A percentile compares a stretch with the other conserved stretches of the same genome.
Conservation (phyloP, 306 rosid species). For the Dryas alaskensis region DNA sequence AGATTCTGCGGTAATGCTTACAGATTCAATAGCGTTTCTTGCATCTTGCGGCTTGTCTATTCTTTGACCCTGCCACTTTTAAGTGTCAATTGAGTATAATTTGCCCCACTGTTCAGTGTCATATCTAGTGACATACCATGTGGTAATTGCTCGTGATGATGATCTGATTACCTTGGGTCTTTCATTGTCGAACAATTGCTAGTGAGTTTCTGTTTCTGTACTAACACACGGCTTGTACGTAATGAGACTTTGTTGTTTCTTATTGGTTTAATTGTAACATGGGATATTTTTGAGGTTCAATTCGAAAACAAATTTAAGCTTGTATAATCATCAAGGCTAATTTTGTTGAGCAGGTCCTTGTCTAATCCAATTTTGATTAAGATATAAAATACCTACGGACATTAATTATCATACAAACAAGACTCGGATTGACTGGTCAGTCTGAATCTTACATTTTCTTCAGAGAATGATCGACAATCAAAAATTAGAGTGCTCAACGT, state of each 20-base stretch:
- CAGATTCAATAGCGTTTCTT: constrained; percentile 20
- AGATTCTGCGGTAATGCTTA: constrained; percentile 16
- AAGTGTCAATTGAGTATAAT: not conserved
- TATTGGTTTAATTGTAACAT: not conserved
- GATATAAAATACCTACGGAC: too few species aligned
- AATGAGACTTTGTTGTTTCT: not conserved
- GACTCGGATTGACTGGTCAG: not conserved
- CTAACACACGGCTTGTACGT: not conserved
- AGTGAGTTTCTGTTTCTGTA: not conserved
- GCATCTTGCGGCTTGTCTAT: constrained; percentile 14
- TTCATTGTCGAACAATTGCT: not conserved
- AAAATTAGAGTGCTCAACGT: constrained; percentile 48
- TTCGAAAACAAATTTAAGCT: not conserved
- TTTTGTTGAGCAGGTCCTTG: too few species aligned
- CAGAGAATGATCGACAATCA: not conserved
- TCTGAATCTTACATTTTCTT: not conserved
- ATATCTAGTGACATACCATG: not conserved
- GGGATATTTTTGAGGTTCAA: not conserved
- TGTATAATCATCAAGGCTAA: not conserved
- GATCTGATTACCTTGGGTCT: not conserved
- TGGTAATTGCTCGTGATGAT: too few species aligned
- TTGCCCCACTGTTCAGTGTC: not conserved
- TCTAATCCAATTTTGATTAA: too few species aligned
- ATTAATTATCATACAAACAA: not conserved
- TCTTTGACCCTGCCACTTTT: not conserved